Percentiles rank a stretch among this genome's conserved stretches.
Conservation (phyloP, 768 basidiomycete species). For the Amanita pseudoporphyria region DNA sequence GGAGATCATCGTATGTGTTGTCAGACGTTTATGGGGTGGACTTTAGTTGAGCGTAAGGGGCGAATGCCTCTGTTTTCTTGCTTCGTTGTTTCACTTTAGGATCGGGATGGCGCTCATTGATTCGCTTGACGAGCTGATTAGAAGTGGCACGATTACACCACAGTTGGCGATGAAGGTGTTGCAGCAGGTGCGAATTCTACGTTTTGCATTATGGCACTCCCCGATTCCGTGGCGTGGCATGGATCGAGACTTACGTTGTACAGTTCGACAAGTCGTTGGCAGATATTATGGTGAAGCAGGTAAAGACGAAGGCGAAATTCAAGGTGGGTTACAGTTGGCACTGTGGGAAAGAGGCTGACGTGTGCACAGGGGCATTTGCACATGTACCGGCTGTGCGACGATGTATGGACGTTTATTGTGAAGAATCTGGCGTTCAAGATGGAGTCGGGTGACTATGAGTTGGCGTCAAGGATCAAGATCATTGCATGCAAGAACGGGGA, state of each 20-base stretch:
- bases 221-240: too few relatives aligned
- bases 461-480: constrained; percentile 81
- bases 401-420: constrained; percentile 98
- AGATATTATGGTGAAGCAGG: constrained; percentile 85
- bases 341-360: too few relatives aligned
- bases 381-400: constrained; percentile 89
- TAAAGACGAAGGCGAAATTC: constrained; percentile 92
- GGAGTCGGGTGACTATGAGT: constrained; percentile 78
- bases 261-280: constrained; percentile 97
- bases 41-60: background rate
- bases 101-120: constrained; percentile 97
- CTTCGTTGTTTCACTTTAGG: too few relatives aligned
- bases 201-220: background rate
- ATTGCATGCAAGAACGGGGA: constrained; percentile 98
- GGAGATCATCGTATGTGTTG: constrained; percentile 76
- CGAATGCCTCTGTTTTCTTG: too few relatives aligned
- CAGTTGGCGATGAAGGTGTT: constrained; percentile 98
- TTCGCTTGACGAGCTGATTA: constrained; percentile 97
- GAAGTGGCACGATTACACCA: constrained; percentile 91
- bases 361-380: constrained; percentile 93
- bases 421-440: constrained; percentile 92
- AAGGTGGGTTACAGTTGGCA: too few relatives aligned
- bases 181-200: constrained; percentile 66
- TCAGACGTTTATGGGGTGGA: background rate
- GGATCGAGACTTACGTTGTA: background rate